Conservation (phyloP, 495 filamentous ascomycete species). For the Penicillium taxi region DNA sequence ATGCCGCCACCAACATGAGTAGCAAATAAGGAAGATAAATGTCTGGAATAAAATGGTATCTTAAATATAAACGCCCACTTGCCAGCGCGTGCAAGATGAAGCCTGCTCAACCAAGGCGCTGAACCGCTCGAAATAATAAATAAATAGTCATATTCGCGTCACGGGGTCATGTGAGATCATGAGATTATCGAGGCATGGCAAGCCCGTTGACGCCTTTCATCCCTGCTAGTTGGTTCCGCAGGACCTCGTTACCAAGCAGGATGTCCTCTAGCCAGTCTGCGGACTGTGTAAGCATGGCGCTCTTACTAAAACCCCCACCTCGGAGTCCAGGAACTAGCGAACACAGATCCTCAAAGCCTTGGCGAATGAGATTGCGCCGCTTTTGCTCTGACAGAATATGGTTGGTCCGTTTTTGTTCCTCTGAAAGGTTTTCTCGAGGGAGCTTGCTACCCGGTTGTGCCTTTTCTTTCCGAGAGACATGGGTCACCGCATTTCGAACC, state of each 20-base stretch:
- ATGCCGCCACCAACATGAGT: too few relatives aligned
- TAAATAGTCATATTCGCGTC: conserved; percentile 12
- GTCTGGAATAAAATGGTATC: conserved; percentile 24
- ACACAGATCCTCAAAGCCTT: conserved; percentile 66
- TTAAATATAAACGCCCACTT: conserved; percentile 13
- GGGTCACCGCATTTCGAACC: conserved; percentile 25
- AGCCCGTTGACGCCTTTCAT: conserved; percentile 37
- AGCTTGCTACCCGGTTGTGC: conserved; percentile 35
- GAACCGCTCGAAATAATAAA: conserved; percentile 11
- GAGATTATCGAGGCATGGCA: conserved; percentile 34
- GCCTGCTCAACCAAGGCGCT: conserved; percentile 7
- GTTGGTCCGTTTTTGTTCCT: conserved; percentile 78
- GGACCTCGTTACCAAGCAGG: conserved; percentile 54
- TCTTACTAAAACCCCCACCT: conserved; percentile 69
- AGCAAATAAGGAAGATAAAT: too few relatives aligned
- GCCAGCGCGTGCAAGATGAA: conserved; percentile 2
- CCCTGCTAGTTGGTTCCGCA: conserved; percentile 40
- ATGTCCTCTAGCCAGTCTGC: conserved; percentile 68
- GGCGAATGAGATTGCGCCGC: conserved; percentile 66
- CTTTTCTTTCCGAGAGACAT: conserved; percentile 26
- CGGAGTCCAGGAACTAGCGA: conserved; percentile 63
- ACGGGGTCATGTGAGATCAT: conserved; percentile 4
- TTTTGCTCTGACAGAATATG: conserved; percentile 88
- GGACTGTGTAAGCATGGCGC: conserved; percentile 60
- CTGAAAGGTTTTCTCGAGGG: conserved; percentile 67